Evolutionary conservation across 768 basidiomycete species (phyloP).

Genomic region (Tricholoma furcatifolium): DNA sequence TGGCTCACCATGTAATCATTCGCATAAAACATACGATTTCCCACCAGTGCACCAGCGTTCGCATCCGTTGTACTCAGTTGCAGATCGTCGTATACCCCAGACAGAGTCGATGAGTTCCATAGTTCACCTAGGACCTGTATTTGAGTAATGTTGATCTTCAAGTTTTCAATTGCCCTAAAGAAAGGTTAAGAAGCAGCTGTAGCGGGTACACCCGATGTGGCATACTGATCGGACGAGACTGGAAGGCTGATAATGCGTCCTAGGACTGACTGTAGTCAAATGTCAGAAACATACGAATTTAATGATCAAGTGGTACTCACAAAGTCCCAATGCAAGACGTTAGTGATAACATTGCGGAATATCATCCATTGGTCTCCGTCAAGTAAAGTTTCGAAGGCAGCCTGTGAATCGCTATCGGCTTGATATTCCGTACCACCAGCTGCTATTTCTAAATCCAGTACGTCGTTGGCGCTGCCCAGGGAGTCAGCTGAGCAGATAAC

Average conservation of each 20-base stretch:
- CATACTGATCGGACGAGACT: conserved; percentile 34
- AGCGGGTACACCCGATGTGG: neutral
- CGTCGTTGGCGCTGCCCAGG: conserved; percentile 51
- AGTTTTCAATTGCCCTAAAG: conserved; percentile 36
- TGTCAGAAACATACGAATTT: conserved; percentile 3
- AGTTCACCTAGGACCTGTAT: conserved; percentile 35
- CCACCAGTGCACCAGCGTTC: conserved; percentile 20
- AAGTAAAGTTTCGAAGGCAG: conserved; percentile 55
- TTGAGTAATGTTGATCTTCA: conserved; percentile 42
- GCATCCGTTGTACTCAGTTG: conserved; percentile 24
- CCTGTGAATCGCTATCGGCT: conserved; percentile 38
- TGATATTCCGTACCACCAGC: conserved; percentile 58
- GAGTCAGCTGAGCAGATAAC: neutral
- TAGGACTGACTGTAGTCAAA: conserved; percentile 47
- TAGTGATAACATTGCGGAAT: conserved; percentile 53
- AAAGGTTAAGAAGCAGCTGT: neutral
- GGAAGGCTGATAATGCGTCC: conserved; percentile 71
- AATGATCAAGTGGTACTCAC: conserved; percentile 36
- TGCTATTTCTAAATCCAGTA: conserved; percentile 60
- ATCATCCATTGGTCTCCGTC: conserved; percentile 72
- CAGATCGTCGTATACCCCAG: conserved; percentile 16
- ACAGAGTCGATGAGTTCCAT: conserved; percentile 34
- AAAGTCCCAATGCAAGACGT: conserved; percentile 69
- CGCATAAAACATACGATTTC: conserved; percentile 26
- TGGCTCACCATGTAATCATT: conserved; percentile 21